phyloP scores from a whole-genome alignment of 108 stramenopile genomes.

The Pseudonitzschia multiseries region DNA sequence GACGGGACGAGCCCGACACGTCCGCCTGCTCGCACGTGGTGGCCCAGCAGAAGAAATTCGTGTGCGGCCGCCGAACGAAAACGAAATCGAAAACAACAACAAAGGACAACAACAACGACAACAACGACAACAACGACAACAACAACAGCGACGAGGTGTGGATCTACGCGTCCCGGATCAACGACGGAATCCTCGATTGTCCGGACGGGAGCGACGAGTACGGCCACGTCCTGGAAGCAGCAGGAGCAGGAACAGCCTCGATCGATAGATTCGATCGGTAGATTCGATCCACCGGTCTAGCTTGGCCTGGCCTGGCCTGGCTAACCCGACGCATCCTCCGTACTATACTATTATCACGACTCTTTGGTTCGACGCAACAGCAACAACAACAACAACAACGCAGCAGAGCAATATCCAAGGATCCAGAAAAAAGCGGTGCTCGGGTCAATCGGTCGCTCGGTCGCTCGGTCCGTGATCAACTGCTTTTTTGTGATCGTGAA shows the following conservation, averaged over 20 bases:
- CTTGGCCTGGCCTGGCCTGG: too few species aligned
- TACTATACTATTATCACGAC: too few species aligned
- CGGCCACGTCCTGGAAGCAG: constrained; percentile 1
- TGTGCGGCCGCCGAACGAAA: constrained; percentile 31
- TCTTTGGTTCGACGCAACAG: too few species aligned
- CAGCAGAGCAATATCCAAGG: too few species aligned
- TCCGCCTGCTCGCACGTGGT: constrained; percentile 65
- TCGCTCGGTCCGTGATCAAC: too few species aligned
- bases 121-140: neutral
- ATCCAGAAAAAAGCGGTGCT: too few species aligned
- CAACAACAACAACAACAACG: too few species aligned
- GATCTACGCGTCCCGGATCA: constrained; percentile 59
- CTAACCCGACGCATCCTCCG: too few species aligned
- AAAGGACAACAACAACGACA: neutral
- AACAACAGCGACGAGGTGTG: neutral
- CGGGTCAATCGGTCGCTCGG: too few species aligned
- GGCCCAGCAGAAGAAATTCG: constrained; percentile 48
- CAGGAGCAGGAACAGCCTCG: neutral
- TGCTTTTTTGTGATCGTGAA: too few species aligned
- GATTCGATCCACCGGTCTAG: too few species aligned
- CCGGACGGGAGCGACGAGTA: constrained; percentile 66
- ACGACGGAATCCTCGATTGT: constrained; percentile 70
- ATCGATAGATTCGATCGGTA: too few species aligned
- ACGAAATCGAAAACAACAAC: neutral
- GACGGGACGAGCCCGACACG: constrained; percentile 64